These are phyloP conservation scores for Mortierella antarctica DNA, from an alignment of 192 early-diverging fungal species.

Conservation along the genomic window DNA sequence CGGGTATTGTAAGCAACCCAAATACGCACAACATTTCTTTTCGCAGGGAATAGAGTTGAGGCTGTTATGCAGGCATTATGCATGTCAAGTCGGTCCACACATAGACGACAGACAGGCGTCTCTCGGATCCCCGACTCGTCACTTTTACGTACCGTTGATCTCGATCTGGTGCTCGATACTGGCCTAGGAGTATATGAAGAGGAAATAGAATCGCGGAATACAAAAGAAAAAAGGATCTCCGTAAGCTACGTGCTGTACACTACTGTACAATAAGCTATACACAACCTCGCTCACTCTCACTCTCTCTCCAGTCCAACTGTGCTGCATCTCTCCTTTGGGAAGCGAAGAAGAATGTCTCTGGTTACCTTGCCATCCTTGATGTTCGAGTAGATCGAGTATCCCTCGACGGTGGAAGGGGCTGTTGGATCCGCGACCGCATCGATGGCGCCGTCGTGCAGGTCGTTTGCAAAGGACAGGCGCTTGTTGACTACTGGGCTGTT, in stretches of 20 bases:
- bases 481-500: background rate
- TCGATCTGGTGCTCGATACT: conserved; percentile 55
- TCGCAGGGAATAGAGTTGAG: background rate
- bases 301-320: no score
- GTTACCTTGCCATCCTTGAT: conserved; percentile 48
- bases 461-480: conserved; percentile 9
- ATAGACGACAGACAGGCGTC: no score
- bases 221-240: background rate
- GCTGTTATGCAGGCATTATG: no score
- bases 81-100: no score
- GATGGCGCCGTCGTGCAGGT: background rate
- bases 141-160: conserved; percentile 38
- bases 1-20: background rate
- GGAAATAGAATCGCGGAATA: background rate
- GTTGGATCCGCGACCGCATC: background rate
- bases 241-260: background rate
- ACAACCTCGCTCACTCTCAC: no score
- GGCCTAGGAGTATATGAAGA: conserved; percentile 3
- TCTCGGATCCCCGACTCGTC: no score
- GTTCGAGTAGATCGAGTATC: conserved; percentile 53
- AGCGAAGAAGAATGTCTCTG: no score
- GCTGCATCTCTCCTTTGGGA: no score
- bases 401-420: conserved; percentile 18
- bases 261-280: no score
- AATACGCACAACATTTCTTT: background rate